Conservation (phyloP, 495 filamentous ascomycete species). For the Mytilinidion resinicola region DNA sequence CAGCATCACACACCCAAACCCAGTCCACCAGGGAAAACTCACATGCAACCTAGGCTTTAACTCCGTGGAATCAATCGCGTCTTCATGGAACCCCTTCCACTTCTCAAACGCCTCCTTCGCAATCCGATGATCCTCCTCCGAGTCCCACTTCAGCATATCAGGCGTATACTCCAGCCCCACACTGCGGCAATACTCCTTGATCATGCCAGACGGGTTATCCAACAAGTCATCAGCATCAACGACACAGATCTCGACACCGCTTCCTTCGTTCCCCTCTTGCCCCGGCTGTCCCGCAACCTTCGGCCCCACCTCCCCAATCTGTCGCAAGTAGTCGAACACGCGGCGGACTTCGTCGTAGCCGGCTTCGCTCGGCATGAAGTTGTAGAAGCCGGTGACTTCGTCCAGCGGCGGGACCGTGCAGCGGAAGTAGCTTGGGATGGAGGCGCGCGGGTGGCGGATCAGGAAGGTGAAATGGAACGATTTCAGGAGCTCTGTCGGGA, state of each 20-base stretch:
- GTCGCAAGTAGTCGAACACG: slow-evolving; percentile 73
- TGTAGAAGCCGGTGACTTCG: slow-evolving; percentile 71
- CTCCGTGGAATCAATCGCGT: slow-evolving; percentile 73
- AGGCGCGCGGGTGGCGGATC: slow-evolving; percentile 82
- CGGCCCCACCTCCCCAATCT: slow-evolving; percentile 58
- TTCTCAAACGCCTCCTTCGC: slow-evolving; percentile 78
- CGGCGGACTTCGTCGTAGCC: slow-evolving; percentile 83
- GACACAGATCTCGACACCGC: slow-evolving; percentile 66
- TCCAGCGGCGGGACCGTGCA: slow-evolving; percentile 90
- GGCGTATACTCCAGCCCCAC: slow-evolving; percentile 65
- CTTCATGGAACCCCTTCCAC: slow-evolving; percentile 94
- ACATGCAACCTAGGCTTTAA: slow-evolving; percentile 68
- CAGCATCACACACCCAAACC: slow-evolving; percentile 1
- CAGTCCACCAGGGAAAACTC: slow-evolving; percentile 39
- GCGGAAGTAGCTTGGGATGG: slow-evolving; percentile 87
- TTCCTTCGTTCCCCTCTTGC: slow-evolving; percentile 31
- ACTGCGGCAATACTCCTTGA: slow-evolving; percentile 70
- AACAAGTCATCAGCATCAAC: slow-evolving; percentile 93
- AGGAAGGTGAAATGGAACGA: slow-evolving; percentile 94
- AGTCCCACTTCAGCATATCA: slow-evolving; percentile 78
- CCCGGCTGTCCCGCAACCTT: slow-evolving; percentile 37
- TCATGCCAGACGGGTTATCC: slow-evolving; percentile 65
- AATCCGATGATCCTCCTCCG: slow-evolving; percentile 55
- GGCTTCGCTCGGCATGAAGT: slow-evolving; percentile 79
- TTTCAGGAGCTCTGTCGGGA: slow-evolving; percentile 61